Evolutionary conservation across 225 moss, liverwort and hornwort species (phyloP), one percentile per base, ranked within the genome.

Genomic region (Climacium dendroides): DNA sequence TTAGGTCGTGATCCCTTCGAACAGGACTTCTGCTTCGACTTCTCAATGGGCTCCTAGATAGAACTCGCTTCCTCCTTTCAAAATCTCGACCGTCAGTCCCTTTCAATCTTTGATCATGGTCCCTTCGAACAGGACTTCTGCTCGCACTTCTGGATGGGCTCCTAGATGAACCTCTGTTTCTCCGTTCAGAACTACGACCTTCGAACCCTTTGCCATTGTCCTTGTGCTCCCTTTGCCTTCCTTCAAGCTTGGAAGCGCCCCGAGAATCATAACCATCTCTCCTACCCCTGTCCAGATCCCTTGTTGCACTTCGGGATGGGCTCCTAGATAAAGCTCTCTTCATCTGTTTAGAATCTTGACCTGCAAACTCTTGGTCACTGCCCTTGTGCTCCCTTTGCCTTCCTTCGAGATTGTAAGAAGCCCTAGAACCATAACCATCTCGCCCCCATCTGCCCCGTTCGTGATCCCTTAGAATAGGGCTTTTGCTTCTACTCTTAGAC

Each of bases 281-380:
- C 35, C 75, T 87, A 81, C 47, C 63, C 50, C 76, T 63, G 41
- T 67, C 89, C 50, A 63, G 54, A 83, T 86, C 87, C 60, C 74
- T 88, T 55, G 66, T 81, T 48, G 75, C 67, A 85, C 85, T 90
- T 80, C 79, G 87, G 39, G 85, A 82, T 71, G 81, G 53, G 35
- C 90, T 90, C 66, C 87, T 87, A 48, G 90, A 83, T 81, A 48
- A 55, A 80, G 50, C 70, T 76, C 87, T 89, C 87, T 83, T 89
- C 32, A 83, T 71, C 54, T 57, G 72, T 48, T 70, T 87, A 61
- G 48, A 77, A 75, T 80, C 84, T 81, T 78, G 85, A 74, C 50
- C 74, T 86, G 43, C 88, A 32, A 79, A 83, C 35, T 43, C 85
- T 70, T 76, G 87, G 64, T 65, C 85, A 85, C 65, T 85, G 53